phyloP scores from a whole-genome alignment of 257 asterid species.

The Nicotiana paniculata region DNA sequence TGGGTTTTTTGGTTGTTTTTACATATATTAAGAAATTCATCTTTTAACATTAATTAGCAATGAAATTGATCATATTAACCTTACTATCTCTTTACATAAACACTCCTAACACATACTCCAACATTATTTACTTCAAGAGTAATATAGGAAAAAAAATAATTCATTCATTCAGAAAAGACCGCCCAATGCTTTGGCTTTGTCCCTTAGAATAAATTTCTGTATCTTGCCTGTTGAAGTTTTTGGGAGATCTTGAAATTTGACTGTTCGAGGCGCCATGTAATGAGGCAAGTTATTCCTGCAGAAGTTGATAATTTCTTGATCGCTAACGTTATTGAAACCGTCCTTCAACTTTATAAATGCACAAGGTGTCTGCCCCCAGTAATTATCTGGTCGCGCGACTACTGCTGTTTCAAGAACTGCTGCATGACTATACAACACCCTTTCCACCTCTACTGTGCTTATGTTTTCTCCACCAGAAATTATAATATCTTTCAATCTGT shows the following conservation, averaged over 20 bases:
- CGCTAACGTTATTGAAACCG: slow-evolving; percentile 10
- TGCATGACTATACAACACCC: slow-evolving; percentile 26
- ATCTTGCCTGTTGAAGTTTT: slow-evolving; percentile 33
- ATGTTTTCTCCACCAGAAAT: slow-evolving; percentile 44
- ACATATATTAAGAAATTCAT: no score
- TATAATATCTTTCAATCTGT: slow-evolving; percentile 27
- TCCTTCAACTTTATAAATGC: slow-evolving; percentile 35
- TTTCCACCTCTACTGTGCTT: slow-evolving; percentile 31
- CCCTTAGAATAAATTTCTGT: slow-evolving; percentile 23
- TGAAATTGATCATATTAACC: no score
- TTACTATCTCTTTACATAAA: no score
- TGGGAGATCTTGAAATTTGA: slow-evolving; percentile 28
- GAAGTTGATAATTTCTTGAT: slow-evolving; percentile 24
- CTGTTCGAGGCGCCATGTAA: slow-evolving; percentile 32
- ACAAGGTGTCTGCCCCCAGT: slow-evolving; percentile 44
- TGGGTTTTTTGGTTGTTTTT: no score
- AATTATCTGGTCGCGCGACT: slow-evolving; percentile 34
- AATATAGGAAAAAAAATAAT: no score
- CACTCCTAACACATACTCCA: no score
- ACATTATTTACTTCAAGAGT: no score
- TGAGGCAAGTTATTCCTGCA: slow-evolving; percentile 33
- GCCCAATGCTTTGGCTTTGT: slow-evolving; percentile 33
- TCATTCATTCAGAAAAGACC: slow-evolving; percentile 16
- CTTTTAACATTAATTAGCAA: no score
- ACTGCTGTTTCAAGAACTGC: slow-evolving; percentile 37